Evolutionary conservation across 441 rosid genomes (phyloP).

Genomic region (Brassica balearica): DNA sequence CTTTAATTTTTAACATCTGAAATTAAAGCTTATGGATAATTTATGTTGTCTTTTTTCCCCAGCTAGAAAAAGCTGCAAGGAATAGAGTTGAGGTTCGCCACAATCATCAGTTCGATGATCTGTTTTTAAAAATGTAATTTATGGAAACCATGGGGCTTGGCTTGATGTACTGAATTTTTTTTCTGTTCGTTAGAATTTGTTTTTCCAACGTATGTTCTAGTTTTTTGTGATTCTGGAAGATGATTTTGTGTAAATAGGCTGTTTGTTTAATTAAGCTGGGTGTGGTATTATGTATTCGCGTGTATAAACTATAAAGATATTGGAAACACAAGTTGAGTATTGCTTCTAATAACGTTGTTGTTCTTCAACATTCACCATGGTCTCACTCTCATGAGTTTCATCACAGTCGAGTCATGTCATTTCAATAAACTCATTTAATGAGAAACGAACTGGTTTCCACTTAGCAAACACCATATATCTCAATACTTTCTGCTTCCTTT

Average conservation of each 20-base stretch:
- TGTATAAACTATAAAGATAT: conserved; percentile 18
- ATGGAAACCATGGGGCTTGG: conserved; percentile 29
- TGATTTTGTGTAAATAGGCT: conserved; percentile 26
- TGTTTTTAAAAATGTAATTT: conserved; percentile 33
- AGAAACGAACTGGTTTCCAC: conserved; percentile 6
- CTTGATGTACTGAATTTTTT: conserved; percentile 28
- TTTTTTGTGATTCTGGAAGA: conserved; percentile 24
- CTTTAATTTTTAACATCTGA: background rate
- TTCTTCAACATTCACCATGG: background rate
- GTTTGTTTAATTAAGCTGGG: conserved; percentile 11
- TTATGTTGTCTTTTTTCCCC: background rate
- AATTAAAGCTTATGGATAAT: background rate
- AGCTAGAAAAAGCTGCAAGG: conserved; percentile 34
- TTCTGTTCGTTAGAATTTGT: background rate
- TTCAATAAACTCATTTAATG: background rate
- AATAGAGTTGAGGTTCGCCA: conserved; percentile 28
- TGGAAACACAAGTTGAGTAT: conserved; percentile 4
- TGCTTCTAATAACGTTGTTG: background rate
- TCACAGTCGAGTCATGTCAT: conserved; percentile 5
- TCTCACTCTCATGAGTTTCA: background rate
- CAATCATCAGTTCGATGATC: conserved; percentile 17
- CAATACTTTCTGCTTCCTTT: background rate
- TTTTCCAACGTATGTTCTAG: conserved; percentile 8
- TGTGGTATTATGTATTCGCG: conserved; percentile 10
- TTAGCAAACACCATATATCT: conserved; percentile 2